Conservation (phyloP, 2,329 filamentous ascomycete genomes). For the Talaromyces sp. region DNA sequence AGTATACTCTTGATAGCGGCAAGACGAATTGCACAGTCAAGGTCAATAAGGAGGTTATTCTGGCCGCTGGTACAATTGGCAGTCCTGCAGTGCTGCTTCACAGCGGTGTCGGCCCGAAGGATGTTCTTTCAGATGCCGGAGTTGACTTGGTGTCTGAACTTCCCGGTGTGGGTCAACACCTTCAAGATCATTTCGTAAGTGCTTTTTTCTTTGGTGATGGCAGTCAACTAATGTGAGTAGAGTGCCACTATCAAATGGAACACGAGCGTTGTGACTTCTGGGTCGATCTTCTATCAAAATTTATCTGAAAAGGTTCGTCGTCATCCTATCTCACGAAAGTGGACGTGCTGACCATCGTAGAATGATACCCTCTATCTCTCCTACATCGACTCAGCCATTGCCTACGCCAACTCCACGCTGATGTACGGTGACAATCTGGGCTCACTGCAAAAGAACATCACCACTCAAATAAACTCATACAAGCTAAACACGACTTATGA, state of each 20-base stretch:
- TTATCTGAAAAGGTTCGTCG: slow-evolving; percentile 26
- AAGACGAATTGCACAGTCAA: slow-evolving; percentile 25
- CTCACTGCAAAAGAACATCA: slow-evolving; percentile 20
- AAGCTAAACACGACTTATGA: slow-evolving; percentile 26
- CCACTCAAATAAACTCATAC: slow-evolving; percentile 20
- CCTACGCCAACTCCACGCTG: slow-evolving; percentile 26
- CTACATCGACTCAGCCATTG: slow-evolving; percentile 28
- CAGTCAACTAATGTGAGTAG: slow-evolving; percentile 18
- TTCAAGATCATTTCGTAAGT: slow-evolving; percentile 48
- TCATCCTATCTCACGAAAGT: background rate
- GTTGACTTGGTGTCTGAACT: slow-evolving; percentile 46
- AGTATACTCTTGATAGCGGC: slow-evolving; percentile 31
- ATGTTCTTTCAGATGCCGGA: slow-evolving; percentile 43
- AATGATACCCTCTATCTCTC: slow-evolving; percentile 26
- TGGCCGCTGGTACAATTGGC: slow-evolving; percentile 52
- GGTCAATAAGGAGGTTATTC: slow-evolving; percentile 28
- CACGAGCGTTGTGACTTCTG: slow-evolving; percentile 28
- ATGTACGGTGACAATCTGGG: slow-evolving; percentile 22
- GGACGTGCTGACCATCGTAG: slow-evolving; percentile 18
- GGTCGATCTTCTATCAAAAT: slow-evolving; percentile 28
- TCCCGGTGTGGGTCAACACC: slow-evolving; percentile 49
- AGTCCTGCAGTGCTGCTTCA: slow-evolving; percentile 59
- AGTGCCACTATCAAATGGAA: slow-evolving; percentile 31
- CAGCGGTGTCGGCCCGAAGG: slow-evolving; percentile 56
- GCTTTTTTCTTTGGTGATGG: background rate